Conservation (phyloP, 2,329 filamentous ascomycete species). For the Epichloe aotearoae region DNA sequence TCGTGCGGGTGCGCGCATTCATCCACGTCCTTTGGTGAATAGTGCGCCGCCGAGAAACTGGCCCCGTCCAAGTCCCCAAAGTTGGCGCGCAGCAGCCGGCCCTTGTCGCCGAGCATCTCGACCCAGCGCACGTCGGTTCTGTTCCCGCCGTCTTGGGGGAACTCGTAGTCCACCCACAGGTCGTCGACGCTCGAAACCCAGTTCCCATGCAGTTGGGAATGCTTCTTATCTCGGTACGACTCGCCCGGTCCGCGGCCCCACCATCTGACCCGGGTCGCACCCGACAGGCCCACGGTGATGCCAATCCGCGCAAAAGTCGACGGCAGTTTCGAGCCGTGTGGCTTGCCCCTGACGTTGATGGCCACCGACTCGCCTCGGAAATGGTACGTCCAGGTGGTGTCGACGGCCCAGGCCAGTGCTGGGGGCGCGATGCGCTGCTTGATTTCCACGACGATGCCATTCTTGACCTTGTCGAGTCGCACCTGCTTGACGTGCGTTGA, state of each 20-base stretch:
- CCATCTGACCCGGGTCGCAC: slow-evolving; percentile 37
- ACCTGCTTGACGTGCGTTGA: slow-evolving; percentile 26
- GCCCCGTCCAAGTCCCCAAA: slow-evolving; percentile 34
- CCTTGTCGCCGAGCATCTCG: slow-evolving; percentile 25
- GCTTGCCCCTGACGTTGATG: slow-evolving; percentile 35
- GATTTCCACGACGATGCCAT: slow-evolving; percentile 28
- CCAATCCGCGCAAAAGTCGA: slow-evolving; percentile 50
- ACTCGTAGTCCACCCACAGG: slow-evolving; percentile 50
- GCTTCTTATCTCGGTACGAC: slow-evolving; percentile 53
- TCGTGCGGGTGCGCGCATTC: slow-evolving; percentile 47
- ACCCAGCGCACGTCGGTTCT: slow-evolving; percentile 51
- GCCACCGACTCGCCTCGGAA: slow-evolving; percentile 35
- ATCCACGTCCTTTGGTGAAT: slow-evolving; percentile 39
- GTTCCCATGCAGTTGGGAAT: slow-evolving; percentile 43
- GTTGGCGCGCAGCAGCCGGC: slow-evolving; percentile 26
- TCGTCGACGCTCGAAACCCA: slow-evolving; percentile 34
- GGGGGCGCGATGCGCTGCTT: slow-evolving; percentile 46
- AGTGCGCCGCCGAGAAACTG: slow-evolving; percentile 44
- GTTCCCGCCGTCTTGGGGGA: slow-evolving; percentile 55
- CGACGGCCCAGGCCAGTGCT: slow-evolving; percentile 46
- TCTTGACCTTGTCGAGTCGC: slow-evolving; percentile 18
- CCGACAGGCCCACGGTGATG: slow-evolving; percentile 33
- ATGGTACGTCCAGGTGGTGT: slow-evolving; percentile 38
- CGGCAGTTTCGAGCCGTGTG: slow-evolving; percentile 35
- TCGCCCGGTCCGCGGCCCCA: slow-evolving; percentile 56